Conservation (phyloP, 2,329 filamentous ascomycete species). For the Colletotrichum sojae region DNA sequence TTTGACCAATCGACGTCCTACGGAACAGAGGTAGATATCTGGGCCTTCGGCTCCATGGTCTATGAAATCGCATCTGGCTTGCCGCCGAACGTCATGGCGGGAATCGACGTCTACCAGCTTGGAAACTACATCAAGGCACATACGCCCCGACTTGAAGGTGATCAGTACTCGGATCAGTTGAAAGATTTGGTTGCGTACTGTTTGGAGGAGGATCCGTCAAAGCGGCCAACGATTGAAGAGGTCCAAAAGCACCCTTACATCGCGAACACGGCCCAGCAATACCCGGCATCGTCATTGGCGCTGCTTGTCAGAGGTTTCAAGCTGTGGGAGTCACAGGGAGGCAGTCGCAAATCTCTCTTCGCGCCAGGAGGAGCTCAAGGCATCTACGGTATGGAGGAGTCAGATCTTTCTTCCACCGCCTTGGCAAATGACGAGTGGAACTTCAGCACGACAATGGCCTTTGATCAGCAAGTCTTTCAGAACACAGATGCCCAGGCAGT, state of each 20-base stretch:
- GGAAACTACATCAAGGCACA: constrained; percentile 72
- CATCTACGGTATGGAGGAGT: constrained; percentile 51
- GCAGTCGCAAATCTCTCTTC: constrained; percentile 77
- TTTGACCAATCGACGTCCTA: constrained; percentile 76
- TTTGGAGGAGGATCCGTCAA: constrained; percentile 76
- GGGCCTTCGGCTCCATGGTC: constrained; percentile 86
- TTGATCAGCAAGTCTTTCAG: constrained; percentile 70
- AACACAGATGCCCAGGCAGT: constrained; percentile 70
- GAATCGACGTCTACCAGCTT: constrained; percentile 60
- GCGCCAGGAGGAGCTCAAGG: constrained; percentile 71
- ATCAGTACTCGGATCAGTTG: constrained; percentile 77
- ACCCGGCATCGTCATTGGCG: constrained; percentile 75
- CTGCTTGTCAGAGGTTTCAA: constrained; percentile 80
- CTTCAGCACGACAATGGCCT: constrained; percentile 76
- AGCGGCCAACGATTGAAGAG: constrained; percentile 78
- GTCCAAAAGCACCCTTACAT: constrained; percentile 81
- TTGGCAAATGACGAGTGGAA: constrained; percentile 75
- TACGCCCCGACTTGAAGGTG: constrained; percentile 78
- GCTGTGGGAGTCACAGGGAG: constrained; percentile 82
- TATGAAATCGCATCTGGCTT: constrained; percentile 86
- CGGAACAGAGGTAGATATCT: constrained; percentile 83
- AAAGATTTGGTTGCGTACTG: constrained; percentile 81
- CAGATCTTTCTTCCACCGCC: constrained; percentile 59
- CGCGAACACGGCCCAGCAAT: constrained; percentile 70
- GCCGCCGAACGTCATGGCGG: constrained; percentile 77